phyloP scores from a whole-genome alignment of 2,329 filamentous ascomycete genomes.

The Colletotrichum liriopes region DNA sequence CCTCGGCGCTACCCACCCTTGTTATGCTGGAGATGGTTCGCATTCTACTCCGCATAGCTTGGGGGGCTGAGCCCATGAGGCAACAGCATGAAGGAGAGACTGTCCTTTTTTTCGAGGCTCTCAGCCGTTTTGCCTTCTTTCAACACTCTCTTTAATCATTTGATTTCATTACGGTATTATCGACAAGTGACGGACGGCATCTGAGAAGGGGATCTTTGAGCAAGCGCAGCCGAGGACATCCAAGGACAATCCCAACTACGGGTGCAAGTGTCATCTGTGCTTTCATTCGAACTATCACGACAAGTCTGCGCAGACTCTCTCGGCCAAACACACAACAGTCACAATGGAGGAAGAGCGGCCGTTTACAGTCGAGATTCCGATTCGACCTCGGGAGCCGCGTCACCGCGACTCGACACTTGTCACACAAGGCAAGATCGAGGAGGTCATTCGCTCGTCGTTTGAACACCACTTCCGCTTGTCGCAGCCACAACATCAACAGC shows the following conservation, averaged over 20 bases:
- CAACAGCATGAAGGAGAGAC: constrained; percentile 27
- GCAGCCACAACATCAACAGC: constrained; percentile 22
- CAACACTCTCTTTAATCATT: constrained; percentile 18
- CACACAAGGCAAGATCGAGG: constrained; percentile 30
- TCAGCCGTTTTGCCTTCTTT: constrained; percentile 7
- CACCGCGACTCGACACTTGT: constrained; percentile 30
- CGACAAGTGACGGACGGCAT: constrained; percentile 18
- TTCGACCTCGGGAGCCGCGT: constrained; percentile 40
- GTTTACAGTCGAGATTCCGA: constrained; percentile 38
- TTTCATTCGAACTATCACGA: constrained; percentile 10
- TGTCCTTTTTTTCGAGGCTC: constrained; percentile 2
- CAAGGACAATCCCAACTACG: constrained; percentile 17
- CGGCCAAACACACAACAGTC: neutral
- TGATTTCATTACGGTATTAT: constrained; percentile 17
- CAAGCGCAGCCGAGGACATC: neutral
- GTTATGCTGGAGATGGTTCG: constrained; percentile 38
- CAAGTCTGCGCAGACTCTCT: neutral
- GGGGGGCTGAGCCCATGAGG: constrained; percentile 40
- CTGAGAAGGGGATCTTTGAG: neutral
- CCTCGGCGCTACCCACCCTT: constrained; percentile 20
- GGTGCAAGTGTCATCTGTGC: constrained; percentile 22
- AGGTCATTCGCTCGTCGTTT: constrained; percentile 25
- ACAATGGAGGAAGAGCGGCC: constrained; percentile 27
- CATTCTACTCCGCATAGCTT: constrained; percentile 31
- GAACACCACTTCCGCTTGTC: constrained; percentile 33